Percentiles rank a stretch among this genome's conserved stretches.
phyloP scores from a whole-genome alignment of 176 grass and related monocot species.

The Otatea glauca region DNA sequence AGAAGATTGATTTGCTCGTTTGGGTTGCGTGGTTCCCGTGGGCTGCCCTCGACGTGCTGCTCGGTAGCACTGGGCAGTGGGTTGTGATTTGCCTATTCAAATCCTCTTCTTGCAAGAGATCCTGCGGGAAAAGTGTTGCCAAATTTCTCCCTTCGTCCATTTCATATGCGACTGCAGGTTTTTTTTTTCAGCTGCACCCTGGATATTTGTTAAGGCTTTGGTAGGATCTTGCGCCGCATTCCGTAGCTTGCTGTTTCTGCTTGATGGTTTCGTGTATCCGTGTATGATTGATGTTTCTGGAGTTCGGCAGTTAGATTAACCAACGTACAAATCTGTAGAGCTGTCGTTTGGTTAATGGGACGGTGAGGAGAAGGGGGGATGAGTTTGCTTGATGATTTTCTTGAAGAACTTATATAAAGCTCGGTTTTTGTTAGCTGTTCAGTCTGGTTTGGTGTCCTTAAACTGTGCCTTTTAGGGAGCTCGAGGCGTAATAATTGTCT shows the following conservation, averaged over 20 bases:
- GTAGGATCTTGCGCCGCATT: neutral
- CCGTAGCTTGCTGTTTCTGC: neutral
- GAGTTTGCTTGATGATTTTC: neutral
- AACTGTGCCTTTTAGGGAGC: neutral
- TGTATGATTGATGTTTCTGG: conserved; percentile 2
- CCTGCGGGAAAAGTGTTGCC: no score
- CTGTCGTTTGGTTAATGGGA: neutral
- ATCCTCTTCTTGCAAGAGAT: no score
- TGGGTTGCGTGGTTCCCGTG: neutral
- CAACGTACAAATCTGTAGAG: neutral
- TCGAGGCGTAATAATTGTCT: neutral
- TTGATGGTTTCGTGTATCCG: neutral
- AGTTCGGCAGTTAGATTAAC: neutral
- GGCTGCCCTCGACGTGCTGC: neutral
- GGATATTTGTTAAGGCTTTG: neutral
- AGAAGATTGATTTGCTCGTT: conserved; percentile 13
- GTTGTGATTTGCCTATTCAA: neutral
- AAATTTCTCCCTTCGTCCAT: no score
- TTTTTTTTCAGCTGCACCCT: neutral
- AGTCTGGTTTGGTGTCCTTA: conserved; percentile 2
- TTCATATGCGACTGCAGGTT: no score
- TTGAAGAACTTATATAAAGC: neutral
- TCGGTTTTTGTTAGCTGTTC: neutral
- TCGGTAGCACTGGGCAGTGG: neutral
- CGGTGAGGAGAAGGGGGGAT: neutral